Evolutionary conservation across 192 early-diverging fungal genomes (phyloP).

Genomic region (Allomyces arbusculus): DNA sequence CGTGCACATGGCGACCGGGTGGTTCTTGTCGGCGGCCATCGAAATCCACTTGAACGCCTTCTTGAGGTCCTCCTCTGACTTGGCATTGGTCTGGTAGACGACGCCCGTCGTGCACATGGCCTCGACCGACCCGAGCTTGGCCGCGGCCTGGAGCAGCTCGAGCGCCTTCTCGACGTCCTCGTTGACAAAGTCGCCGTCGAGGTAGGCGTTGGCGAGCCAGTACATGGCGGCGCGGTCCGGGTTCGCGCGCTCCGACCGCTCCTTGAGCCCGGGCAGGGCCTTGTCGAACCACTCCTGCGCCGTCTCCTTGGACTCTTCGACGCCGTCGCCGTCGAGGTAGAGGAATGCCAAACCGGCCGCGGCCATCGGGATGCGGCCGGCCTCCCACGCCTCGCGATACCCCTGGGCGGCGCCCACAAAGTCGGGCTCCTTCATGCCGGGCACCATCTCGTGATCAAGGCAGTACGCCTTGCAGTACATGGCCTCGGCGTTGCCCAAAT

Average conservation of each 20-base stretch:
- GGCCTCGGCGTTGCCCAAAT: too few relatives aligned
- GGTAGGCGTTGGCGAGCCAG: not conserved
- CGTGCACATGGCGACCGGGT: not conserved
- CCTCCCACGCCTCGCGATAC: not conserved
- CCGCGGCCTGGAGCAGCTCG: not conserved
- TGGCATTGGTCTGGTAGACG: not conserved
- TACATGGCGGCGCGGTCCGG: not conserved
- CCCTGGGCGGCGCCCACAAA: too few relatives aligned
- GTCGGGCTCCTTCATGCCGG: too few relatives aligned
- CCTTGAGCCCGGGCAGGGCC: not conserved
- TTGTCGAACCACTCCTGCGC: not conserved
- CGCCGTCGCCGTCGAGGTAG: not conserved
- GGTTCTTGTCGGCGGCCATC: not conserved
- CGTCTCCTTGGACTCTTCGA: not conserved
- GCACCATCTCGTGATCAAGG: too few relatives aligned
- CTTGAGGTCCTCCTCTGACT: not conserved
- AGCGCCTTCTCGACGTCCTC: not conserved
- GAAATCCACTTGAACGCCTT: not conserved
- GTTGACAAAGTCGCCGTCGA: not conserved
- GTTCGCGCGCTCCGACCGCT: not conserved
- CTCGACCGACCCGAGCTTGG: not conserved
- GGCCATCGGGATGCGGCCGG: not conserved
- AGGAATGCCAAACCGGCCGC: not conserved
- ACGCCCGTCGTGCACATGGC: not conserved
- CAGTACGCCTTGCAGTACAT: too few relatives aligned